phyloP scores from a whole-genome alignment of 306 rosid genomes.

The Alnus glutinosa region DNA sequence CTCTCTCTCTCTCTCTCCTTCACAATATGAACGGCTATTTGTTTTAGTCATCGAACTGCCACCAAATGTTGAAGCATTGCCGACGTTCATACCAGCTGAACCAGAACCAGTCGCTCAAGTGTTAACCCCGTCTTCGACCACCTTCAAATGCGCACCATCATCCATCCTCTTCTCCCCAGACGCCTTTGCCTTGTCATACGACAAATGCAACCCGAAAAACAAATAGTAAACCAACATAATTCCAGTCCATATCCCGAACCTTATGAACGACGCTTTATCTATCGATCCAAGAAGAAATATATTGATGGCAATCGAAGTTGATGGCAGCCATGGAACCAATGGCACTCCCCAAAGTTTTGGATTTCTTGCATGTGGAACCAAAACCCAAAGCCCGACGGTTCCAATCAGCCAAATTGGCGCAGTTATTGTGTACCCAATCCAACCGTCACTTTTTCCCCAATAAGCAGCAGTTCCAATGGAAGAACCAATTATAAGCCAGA shows the following conservation, averaged over 20 bases:
- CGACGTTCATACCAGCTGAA: too few species aligned
- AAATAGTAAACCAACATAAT: slow-evolving; percentile 51
- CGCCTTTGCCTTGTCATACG: slow-evolving; percentile 58
- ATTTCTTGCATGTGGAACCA: slow-evolving; percentile 54
- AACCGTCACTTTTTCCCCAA: slow-evolving; percentile 34
- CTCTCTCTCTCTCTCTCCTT: too few species aligned
- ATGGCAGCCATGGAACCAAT: slow-evolving; percentile 69
- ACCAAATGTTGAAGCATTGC: too few species aligned
- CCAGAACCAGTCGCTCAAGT: not conserved
- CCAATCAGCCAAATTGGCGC: slow-evolving; percentile 57
- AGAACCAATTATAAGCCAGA: slow-evolving; percentile 43
- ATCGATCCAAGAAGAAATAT: slow-evolving; percentile 76
- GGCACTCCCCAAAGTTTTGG: slow-evolving; percentile 80
- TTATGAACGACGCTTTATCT: slow-evolving; percentile 52
- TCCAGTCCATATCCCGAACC: slow-evolving; percentile 57
- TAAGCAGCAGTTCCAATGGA: slow-evolving; percentile 44
- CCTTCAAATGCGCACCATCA: not conserved
- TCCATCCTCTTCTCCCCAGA: slow-evolving; percentile 7
- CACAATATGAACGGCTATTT: too few species aligned
- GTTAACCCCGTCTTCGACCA: slow-evolving; percentile 38
- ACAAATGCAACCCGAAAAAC: slow-evolving; percentile 59
- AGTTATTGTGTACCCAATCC: slow-evolving; percentile 46
- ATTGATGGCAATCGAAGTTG: slow-evolving; percentile 59
- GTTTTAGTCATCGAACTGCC: too few species aligned
- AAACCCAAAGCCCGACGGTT: slow-evolving; percentile 49